Percentiles rank a stretch among this genome's conserved stretches.
Conservation (phyloP, 371 early-diverging fungal species). For the Rhizopus microsporus region DNA sequence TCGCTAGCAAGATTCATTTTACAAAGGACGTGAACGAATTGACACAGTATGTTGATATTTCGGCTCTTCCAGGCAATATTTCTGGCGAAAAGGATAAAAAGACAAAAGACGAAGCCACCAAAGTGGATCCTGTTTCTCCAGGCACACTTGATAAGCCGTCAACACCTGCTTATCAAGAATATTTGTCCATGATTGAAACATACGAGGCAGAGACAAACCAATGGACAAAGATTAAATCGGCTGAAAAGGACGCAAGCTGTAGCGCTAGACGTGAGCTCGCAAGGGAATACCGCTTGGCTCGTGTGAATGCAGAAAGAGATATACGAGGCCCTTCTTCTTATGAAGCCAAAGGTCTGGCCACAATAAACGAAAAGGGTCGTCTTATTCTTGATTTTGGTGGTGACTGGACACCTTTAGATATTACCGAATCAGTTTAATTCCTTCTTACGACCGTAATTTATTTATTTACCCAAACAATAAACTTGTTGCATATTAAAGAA, state of each 20-base stretch:
- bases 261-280: conserved; percentile 22
- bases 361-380: conserved; percentile 18
- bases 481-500: no score
- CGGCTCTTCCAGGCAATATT: conserved; percentile 33
- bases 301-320: conserved; percentile 22
- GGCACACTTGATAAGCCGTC: conserved; percentile 26
- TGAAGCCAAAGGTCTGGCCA: conserved; percentile 26
- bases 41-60: conserved; percentile 55
- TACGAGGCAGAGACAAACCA: conserved; percentile 25
- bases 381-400: conserved; percentile 27
- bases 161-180: conserved; percentile 23
- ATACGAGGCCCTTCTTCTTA: conserved; percentile 31
- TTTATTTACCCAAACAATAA: neutral
- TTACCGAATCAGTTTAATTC: conserved; percentile 29
- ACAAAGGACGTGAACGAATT: conserved; percentile 64
- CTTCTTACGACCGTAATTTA: neutral
- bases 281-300: conserved; percentile 29
- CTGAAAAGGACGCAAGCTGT: neutral
- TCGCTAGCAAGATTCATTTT: conserved; percentile 82
- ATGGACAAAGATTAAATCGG: conserved; percentile 27
- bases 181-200: conserved; percentile 19
- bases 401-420: conserved; percentile 30
- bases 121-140: conserved; percentile 27
- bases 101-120: conserved; percentile 29
- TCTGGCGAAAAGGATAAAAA: conserved; percentile 29